These are phyloP conservation scores for Ochetophila trinervis DNA, from an alignment of 306 rosid species.

Conservation along the genomic window DNA sequence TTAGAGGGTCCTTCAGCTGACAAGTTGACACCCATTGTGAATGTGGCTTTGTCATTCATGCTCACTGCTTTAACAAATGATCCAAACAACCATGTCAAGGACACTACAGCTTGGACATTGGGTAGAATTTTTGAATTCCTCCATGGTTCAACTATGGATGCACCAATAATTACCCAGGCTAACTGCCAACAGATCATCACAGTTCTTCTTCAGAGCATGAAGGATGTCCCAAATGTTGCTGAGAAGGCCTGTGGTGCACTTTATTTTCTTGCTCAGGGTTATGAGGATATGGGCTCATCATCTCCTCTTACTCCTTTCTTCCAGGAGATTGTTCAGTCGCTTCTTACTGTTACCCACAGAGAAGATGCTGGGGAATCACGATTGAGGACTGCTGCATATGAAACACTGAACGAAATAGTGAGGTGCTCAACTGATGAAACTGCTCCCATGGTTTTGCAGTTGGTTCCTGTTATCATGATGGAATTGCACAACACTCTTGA, in stretches of 20 bases:
- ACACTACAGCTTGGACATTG: constrained; percentile 93
- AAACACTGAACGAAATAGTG: constrained; percentile 80
- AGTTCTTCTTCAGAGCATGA: constrained; percentile 91
- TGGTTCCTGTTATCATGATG: constrained; percentile 68
- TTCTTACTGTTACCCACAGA: constrained; percentile 72
- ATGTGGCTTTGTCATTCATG: constrained; percentile 72
- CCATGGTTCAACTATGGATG: constrained; percentile 65
- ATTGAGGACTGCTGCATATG: constrained; percentile 76
- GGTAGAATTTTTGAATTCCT: constrained; percentile 93
- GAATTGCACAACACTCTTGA: constrained; percentile 83
- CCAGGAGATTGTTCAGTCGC: constrained; percentile 77
- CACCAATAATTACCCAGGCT: constrained; percentile 70
- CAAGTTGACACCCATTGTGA: constrained; percentile 67
- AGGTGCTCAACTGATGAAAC: constrained; percentile 85
- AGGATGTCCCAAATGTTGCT: constrained; percentile 87
- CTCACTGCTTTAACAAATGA: constrained; percentile 71
- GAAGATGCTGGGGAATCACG: constrained; percentile 87
- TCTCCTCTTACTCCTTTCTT: constrained; percentile 78
- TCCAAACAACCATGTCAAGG: constrained; percentile 85
- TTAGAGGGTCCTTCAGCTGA: constrained; percentile 88
- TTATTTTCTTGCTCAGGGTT: constrained; percentile 86
- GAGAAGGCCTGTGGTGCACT: constrained; percentile 96
- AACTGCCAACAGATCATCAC: constrained; percentile 77
- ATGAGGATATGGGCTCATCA: constrained; percentile 61
- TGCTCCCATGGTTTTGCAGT: constrained; percentile 69